phyloP scores from a whole-genome alignment of 495 filamentous ascomycete species.

The Xylaria cubensis region DNA sequence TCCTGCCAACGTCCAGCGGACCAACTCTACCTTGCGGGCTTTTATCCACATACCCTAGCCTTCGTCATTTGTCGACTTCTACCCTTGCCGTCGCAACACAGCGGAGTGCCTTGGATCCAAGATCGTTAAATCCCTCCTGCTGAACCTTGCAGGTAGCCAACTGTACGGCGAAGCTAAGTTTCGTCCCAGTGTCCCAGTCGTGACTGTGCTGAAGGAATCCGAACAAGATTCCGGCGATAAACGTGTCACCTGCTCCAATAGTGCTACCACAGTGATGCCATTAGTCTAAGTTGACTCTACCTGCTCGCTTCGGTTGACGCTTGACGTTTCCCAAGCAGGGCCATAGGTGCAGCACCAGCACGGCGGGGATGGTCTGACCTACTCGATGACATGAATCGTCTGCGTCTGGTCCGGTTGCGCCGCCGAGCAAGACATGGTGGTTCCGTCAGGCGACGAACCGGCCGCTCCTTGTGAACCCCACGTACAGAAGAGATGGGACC shows the following conservation, averaged over 20 bases:
- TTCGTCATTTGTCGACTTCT: conserved; percentile 1
- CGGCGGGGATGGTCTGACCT: conserved; percentile 46
- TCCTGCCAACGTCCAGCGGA: conserved; percentile 32
- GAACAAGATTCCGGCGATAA: conserved; percentile 75
- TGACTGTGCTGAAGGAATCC: conserved; percentile 57
- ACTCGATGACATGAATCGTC: conserved; percentile 65
- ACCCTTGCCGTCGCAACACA: conserved; percentile 33
- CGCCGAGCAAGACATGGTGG: conserved; percentile 54
- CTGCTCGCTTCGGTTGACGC: conserved; percentile 17
- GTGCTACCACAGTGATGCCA: conserved; percentile 54
- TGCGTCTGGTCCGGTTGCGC: conserved; percentile 45
- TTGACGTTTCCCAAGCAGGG: conserved; percentile 10
- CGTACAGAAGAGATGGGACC: conserved; percentile 67
- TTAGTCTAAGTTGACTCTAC: conserved; percentile 33
- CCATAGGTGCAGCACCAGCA: conserved; percentile 11
- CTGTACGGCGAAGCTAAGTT: conserved; percentile 67
- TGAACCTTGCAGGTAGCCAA: conserved; percentile 72
- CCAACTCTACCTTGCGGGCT: conserved; percentile 32
- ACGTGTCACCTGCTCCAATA: conserved; percentile 77
- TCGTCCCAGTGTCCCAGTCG: conserved; percentile 58
- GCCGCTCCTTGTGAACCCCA: conserved; percentile 70
- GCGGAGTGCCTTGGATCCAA: conserved; percentile 45
- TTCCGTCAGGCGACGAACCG: conserved; percentile 46
- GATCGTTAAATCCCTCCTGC: conserved; percentile 68
- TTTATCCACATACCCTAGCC: neutral